A percentile compares a stretch with the other conserved stretches of the same genome.
phyloP scores from a whole-genome alignment of 2,329 filamentous ascomycete genomes.

The Metarhizium guizhouense region DNA sequence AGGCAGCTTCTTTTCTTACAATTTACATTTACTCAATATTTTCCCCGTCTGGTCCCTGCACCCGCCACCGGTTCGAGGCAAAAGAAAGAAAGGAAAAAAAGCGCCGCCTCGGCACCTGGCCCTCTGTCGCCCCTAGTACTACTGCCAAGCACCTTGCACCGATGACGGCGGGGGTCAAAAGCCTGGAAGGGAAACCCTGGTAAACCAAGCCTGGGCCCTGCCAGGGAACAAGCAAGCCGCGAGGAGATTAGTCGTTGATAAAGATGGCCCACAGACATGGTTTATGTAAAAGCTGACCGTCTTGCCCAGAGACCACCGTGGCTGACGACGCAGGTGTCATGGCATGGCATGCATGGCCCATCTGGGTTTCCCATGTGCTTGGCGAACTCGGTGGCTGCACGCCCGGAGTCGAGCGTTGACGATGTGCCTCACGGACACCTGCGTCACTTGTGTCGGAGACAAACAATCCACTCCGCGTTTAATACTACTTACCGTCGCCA shows the following conservation, averaged over 20 bases:
- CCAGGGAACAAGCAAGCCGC: neutral
- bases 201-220: slow-evolving; percentile 3
- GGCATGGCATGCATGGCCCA: neutral
- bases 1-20: neutral
- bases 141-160: slow-evolving; percentile 9
- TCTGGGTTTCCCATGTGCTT: neutral
- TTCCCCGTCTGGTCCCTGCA: slow-evolving; percentile 1
- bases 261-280: too few relatives aligned
- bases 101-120: too few relatives aligned
- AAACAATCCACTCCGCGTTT: neutral
- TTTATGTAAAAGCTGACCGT: too few relatives aligned
- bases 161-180: slow-evolving; percentile 2
- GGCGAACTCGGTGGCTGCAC: neutral
- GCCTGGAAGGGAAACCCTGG: slow-evolving; percentile 1
- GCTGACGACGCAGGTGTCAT: neutral
- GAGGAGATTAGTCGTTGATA: too few relatives aligned
- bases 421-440: neutral
- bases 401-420: neutral
- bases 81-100: neutral
- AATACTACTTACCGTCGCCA: neutral
- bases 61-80: neutral
- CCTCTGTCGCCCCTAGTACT: neutral
- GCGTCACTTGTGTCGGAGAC: neutral
- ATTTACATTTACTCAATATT: neutral
- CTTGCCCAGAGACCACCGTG: neutral